These are phyloP conservation scores for Dillenia suffruticosa DNA, from an alignment of 164 flowering plant species.

Conservation along the genomic window DNA sequence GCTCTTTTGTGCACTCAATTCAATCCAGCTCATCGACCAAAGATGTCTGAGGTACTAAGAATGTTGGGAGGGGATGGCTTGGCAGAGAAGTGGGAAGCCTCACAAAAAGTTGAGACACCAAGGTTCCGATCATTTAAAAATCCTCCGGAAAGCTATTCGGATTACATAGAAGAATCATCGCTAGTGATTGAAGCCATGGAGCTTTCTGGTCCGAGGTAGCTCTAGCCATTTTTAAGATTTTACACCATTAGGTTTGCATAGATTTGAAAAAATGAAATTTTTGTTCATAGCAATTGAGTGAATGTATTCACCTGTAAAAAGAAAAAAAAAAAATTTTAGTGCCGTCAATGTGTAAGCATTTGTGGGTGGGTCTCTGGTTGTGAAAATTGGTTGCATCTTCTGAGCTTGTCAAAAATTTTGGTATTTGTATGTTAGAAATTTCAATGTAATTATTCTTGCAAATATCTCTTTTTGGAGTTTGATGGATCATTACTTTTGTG, in stretches of 20 bases:
- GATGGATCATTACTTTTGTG: too few relatives aligned
- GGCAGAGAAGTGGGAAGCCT: conserved; percentile 87
- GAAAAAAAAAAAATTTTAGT: conserved; percentile 4
- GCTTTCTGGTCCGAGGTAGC: conserved; percentile 79
- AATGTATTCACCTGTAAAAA: conserved; percentile 40
- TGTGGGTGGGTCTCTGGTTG: not conserved
- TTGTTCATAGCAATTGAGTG: conserved; percentile 31
- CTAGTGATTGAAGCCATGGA: conserved; percentile 86
- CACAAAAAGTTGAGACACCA: conserved; percentile 60
- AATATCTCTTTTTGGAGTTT: too few relatives aligned
- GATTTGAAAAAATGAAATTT: conserved; percentile 13
- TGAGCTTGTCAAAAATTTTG: conserved; percentile 12
- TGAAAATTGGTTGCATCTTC: conserved; percentile 8
- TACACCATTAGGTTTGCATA: conserved; percentile 2
- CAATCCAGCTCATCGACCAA: conserved; percentile 67
- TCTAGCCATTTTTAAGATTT: not conserved
- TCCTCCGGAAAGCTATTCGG: conserved; percentile 48
- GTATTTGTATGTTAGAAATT: too few relatives aligned
- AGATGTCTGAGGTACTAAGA: conserved; percentile 69
- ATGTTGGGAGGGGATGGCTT: conserved; percentile 87
- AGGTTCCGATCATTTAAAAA: conserved; percentile 41
- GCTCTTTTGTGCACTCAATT: conserved; percentile 78
- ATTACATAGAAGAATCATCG: conserved; percentile 66
- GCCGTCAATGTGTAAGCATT: conserved; percentile 9
- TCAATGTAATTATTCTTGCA: too few relatives aligned